These are phyloP conservation scores for Lactarius deliciosus DNA, from an alignment of 768 basidiomycete genomes.

Conservation along the genomic window DNA sequence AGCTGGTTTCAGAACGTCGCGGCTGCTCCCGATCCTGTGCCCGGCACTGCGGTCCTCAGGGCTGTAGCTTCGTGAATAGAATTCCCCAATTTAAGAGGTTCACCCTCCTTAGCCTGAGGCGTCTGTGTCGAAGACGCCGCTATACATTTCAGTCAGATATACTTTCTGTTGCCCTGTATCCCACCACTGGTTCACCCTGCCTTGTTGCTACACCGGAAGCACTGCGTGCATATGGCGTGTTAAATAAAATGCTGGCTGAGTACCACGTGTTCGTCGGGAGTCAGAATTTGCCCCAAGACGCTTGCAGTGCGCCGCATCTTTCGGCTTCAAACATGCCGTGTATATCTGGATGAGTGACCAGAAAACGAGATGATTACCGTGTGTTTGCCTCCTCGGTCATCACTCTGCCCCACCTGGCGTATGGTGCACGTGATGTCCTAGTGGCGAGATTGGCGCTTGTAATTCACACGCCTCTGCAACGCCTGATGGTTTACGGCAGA, in stretches of 20 bases:
- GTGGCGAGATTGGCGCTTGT: neutral
- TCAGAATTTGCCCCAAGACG: neutral
- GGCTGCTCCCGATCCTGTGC: neutral
- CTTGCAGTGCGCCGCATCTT: neutral
- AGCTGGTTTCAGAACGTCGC: neutral
- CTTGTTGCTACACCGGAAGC: neutral
- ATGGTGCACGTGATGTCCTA: neutral
- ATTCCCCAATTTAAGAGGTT: neutral
- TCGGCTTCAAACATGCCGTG: neutral
- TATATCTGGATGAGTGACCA: neutral
- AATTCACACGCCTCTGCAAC: slow-evolving; percentile 15
- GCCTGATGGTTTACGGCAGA: neutral
- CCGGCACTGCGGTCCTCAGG: slow-evolving; percentile 16
- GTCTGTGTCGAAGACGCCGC: neutral
- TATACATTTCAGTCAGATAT: neutral
- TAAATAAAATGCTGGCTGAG: neutral
- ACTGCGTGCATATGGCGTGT: neutral
- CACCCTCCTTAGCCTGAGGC: neutral
- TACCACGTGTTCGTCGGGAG: neutral
- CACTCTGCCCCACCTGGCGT: neutral
- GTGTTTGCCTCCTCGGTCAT: neutral
- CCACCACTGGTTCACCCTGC: neutral
- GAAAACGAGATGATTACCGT: neutral
- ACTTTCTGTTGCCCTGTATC: neutral
- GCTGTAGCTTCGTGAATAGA: neutral